These are phyloP conservation scores for Acer saccharum DNA, from an alignment of 345 rosid species.

Conservation along the genomic window DNA sequence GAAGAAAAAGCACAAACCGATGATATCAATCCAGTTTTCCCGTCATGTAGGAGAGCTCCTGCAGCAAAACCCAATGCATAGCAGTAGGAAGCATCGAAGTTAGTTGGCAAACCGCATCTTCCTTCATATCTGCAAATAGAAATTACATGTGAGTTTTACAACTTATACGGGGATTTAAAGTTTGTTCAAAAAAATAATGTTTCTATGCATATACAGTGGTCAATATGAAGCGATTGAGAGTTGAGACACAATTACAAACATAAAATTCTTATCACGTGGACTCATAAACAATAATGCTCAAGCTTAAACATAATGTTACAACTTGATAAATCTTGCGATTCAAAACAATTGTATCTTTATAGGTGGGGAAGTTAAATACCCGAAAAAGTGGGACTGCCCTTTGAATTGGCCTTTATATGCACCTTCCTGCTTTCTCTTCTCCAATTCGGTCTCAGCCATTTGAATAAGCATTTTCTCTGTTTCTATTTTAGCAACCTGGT, in stretches of 20 bases:
- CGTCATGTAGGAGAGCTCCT: constrained; percentile 83
- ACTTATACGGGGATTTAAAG: neutral
- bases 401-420: constrained; percentile 60
- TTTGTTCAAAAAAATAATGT: neutral
- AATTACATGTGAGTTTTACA: constrained; percentile 5
- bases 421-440: constrained; percentile 78
- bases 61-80: constrained; percentile 93
- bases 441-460: constrained; percentile 95
- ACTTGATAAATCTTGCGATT: neutral
- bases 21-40: constrained; percentile 87
- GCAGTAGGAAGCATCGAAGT: constrained; percentile 90
- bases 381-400: constrained; percentile 95
- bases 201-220: neutral
- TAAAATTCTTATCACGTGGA: neutral
- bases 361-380: constrained; percentile 44
- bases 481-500: constrained; percentile 92
- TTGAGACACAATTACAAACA: neutral
- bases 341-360: neutral
- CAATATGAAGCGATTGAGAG: constrained; percentile 1
- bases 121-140: constrained; percentile 78
- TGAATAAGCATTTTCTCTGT: constrained; percentile 99
- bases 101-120: constrained; percentile 94
- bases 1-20: constrained; percentile 51
- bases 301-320: neutral
- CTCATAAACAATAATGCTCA: neutral